Base-by-base conservation (phyloP, 2,329 filamentous ascomycete species). In the Elsinoe batatas region DNA sequence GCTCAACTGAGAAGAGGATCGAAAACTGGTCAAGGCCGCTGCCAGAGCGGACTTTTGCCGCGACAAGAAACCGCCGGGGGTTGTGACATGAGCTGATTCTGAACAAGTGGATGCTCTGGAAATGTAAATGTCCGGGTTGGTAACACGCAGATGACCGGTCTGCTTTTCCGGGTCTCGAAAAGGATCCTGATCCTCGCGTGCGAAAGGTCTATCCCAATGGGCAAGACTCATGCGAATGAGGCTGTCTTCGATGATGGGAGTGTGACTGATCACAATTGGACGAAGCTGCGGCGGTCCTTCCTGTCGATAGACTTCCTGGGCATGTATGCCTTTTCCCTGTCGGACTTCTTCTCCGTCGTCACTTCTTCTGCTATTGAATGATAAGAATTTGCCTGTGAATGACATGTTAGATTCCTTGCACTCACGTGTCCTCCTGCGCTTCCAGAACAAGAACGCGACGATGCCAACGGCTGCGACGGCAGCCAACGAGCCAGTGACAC, bases 161-260 rank as follows among this genome's bases (percentile, higher is more conserved):
- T 58, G 61, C 32, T 62, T 58, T 6, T 64, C 65, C 20, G 50
- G 55, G 6, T 67, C 66, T 40, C 65, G 59, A 55, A 61, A 64
- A 30, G 65, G 64, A 59, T 68, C 64, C 12, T 64, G 64, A 54
- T 44, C 36, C 43, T 57, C 55, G 8, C 60, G 58, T 1, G 65
- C 65, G 44, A 62, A 69, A 6, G 67, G 67, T 32, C 67, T 60
- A 18, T 62, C 58, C 67, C 67, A 69, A 51, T 67, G 65, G 20
- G 61, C 57, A 8, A 62, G 62, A 53, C 59, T 64, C 59, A 69
- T 65, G 17, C 65, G 64, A 26, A 69, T 68, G 40, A 68, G 61
- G 26, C 66, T 64, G 33, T 66, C 64, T 38, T 69, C 66, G 12
- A 68, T 57, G 13, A 59, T 40, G 46, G 54, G 54, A 5, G 53